Percentiles rank a stretch among this genome's conserved stretches.
Conservation (phyloP, 2,329 filamentous ascomycete genomes). For the Calonectria ilicicola region DNA sequence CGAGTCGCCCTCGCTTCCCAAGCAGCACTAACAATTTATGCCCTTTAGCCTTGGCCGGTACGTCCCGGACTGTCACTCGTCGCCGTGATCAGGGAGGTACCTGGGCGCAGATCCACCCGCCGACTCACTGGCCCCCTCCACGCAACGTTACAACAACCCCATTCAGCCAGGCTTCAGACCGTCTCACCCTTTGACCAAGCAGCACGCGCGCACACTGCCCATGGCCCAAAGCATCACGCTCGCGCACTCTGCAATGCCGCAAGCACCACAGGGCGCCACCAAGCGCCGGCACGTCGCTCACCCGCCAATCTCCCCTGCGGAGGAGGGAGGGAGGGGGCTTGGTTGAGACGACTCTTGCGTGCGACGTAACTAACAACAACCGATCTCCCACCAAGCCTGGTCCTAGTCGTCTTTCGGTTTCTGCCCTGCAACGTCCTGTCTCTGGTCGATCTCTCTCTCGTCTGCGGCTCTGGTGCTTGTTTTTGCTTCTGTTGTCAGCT, state of each 20-base stretch:
- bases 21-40: not conserved
- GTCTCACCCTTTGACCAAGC: slow-evolving; percentile 17
- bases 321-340: not conserved
- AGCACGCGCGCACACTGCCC: not conserved
- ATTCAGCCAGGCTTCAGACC: slow-evolving; percentile 14
- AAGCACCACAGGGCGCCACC: not conserved
- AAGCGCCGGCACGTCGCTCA: slow-evolving; percentile 3
- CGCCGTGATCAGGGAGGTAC: slow-evolving; percentile 5
- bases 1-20: not conserved
- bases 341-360: not conserved
- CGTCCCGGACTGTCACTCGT: slow-evolving; percentile 4
- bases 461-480: slow-evolving; percentile 8
- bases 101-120: slow-evolving; percentile 5
- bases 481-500: slow-evolving; percentile 22
- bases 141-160: slow-evolving; percentile 30
- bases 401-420: slow-evolving; percentile 21
- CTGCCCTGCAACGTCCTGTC: slow-evolving; percentile 29
- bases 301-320: slow-evolving; percentile 16
- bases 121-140: slow-evolving; percentile 18
- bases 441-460: slow-evolving; percentile 3
- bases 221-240: not conserved
- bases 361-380: slow-evolving; percentile 2
- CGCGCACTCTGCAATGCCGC: not conserved
- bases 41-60: not conserved
- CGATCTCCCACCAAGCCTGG: slow-evolving; percentile 8